Evolutionary conservation across 192 early-diverging fungal genomes (phyloP).

Genomic region (Coemansia aciculifera): DNA sequence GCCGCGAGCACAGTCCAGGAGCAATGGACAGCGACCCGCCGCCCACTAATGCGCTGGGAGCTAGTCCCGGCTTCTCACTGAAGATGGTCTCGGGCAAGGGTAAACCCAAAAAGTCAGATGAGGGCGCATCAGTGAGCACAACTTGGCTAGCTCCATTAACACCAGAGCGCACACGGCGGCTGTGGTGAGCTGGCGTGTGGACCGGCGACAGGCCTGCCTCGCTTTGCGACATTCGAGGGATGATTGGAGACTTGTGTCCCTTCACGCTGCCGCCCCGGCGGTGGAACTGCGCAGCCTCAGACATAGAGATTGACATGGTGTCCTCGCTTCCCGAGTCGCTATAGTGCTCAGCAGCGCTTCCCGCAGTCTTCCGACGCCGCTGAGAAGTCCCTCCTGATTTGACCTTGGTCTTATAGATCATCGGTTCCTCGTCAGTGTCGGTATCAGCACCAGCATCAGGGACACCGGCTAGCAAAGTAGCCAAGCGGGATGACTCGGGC

Average conservation of each 20-base stretch:
- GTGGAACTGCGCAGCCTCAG: constrained; percentile 52
- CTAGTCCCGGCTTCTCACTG: constrained; percentile 31
- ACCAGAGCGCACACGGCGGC: constrained; percentile 31
- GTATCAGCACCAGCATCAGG: constrained; percentile 31
- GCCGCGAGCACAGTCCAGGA: constrained; percentile 28
- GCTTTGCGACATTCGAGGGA: constrained; percentile 47
- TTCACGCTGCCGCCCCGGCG: constrained; percentile 40
- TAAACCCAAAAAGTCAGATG: constrained; percentile 51
- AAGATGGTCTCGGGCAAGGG: constrained; percentile 51
- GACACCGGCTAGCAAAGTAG: constrained; percentile 41
- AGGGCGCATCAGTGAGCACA: constrained; percentile 46
- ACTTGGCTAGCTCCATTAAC: constrained; percentile 14
- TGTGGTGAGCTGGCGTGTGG: constrained; percentile 12
- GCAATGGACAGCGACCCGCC: constrained; percentile 21
- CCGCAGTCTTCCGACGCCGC: not conserved
- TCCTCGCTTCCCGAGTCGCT: constrained; percentile 35
- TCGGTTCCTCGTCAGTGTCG: constrained; percentile 51
- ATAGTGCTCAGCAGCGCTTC: not conserved
- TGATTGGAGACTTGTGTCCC: constrained; percentile 25
- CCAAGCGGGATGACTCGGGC: constrained; percentile 44
- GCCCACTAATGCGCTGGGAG: not conserved
- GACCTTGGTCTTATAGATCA: constrained; percentile 22
- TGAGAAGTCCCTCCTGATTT: not conserved
- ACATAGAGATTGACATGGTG: constrained; percentile 50
- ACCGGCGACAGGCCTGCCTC: constrained; percentile 35